Conservation (phyloP, 768 basidiomycete species). For the Boletus subcaerulescens region DNA sequence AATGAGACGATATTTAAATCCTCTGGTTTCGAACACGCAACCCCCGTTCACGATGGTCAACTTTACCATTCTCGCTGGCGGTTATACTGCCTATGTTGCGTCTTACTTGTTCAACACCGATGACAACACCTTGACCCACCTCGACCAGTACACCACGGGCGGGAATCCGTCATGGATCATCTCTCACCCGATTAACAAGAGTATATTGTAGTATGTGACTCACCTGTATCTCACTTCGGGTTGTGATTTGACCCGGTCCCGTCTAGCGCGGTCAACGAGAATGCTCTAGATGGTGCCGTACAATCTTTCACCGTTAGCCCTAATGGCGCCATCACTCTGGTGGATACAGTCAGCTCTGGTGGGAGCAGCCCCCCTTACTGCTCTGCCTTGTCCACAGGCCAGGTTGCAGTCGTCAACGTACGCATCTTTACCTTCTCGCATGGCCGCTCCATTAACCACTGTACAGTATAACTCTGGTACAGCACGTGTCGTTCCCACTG, state of each 20-base stretch:
- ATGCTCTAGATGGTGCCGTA: slow-evolving; percentile 36
- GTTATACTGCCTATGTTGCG: slow-evolving; percentile 57
- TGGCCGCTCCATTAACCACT: not conserved
- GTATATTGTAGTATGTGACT: slow-evolving; percentile 55
- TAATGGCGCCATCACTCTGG: slow-evolving; percentile 43
- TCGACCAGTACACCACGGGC: slow-evolving; percentile 42
- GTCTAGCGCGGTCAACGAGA: slow-evolving; percentile 59
- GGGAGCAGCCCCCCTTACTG: slow-evolving; percentile 54
- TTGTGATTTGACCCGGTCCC: not conserved
- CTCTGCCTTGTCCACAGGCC: slow-evolving; percentile 48
- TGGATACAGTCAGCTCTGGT: slow-evolving; percentile 47
- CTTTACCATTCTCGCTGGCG: slow-evolving; percentile 67
- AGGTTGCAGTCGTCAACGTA: slow-evolving; percentile 59
- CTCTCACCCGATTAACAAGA: slow-evolving; percentile 52
- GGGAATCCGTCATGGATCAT: slow-evolving; percentile 60
- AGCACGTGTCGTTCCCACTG: slow-evolving; percentile 49
- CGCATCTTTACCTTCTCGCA: slow-evolving; percentile 7
- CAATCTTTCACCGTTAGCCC: slow-evolving; percentile 55
- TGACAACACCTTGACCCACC: slow-evolving; percentile 43
- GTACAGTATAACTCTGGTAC: slow-evolving; percentile 40
- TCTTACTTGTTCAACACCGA: slow-evolving; percentile 61
- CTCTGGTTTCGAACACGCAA: not conserved
- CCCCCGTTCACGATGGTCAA: slow-evolving; percentile 51
- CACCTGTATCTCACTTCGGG: not conserved
- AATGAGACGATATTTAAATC: no score